A percentile compares a stretch with the other conserved stretches of the same genome.
phyloP scores from a whole-genome alignment of 1,284 basidiomycete genomes.

The Trametes polyzona region DNA sequence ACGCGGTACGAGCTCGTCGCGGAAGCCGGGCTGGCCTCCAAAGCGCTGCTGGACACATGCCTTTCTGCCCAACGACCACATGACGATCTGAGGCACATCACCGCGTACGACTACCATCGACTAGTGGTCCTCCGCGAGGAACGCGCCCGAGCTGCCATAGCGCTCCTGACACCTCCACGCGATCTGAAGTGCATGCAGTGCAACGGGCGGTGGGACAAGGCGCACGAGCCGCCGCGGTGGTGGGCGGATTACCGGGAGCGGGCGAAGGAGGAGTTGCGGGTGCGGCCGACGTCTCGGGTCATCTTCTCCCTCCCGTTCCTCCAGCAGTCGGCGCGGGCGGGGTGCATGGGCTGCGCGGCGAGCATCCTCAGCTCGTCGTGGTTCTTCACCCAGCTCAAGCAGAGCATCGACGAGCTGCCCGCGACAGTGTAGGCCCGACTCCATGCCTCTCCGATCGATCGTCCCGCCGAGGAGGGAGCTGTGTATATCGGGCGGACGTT shows the following conservation, averaged over 20 bases:
- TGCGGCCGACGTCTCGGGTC: slow-evolving; percentile 58
- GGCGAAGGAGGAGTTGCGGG: slow-evolving; percentile 58
- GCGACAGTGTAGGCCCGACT: slow-evolving; percentile 47
- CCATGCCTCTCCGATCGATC: not conserved
- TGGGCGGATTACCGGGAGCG: slow-evolving; percentile 61
- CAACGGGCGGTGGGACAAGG: slow-evolving; percentile 53
- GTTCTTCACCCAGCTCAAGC: slow-evolving; percentile 58
- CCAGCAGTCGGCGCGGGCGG: slow-evolving; percentile 50
- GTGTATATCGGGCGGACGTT: not conserved
- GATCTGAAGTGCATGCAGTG: slow-evolving; percentile 70
- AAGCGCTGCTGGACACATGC: slow-evolving; percentile 55
- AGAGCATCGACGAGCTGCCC: slow-evolving; percentile 61
- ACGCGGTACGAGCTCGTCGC: slow-evolving; percentile 64
- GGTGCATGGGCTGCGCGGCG: slow-evolving; percentile 61
- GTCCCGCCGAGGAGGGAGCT: not conserved
- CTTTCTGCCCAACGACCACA: slow-evolving; percentile 57
- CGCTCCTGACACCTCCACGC: slow-evolving; percentile 48
- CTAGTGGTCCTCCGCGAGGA: slow-evolving; percentile 62
- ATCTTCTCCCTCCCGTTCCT: slow-evolving; percentile 67
- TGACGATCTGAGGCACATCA: slow-evolving; percentile 68
- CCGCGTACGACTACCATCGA: slow-evolving; percentile 66
- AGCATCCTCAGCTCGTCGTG: slow-evolving; percentile 63
- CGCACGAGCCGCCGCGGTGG: slow-evolving; percentile 63
- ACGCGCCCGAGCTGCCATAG: slow-evolving; percentile 52
- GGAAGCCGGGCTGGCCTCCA: slow-evolving; percentile 44